Evolutionary conservation across 2,329 filamentous ascomycete genomes (phyloP).

Genomic region (Cercospora berteroae): DNA sequence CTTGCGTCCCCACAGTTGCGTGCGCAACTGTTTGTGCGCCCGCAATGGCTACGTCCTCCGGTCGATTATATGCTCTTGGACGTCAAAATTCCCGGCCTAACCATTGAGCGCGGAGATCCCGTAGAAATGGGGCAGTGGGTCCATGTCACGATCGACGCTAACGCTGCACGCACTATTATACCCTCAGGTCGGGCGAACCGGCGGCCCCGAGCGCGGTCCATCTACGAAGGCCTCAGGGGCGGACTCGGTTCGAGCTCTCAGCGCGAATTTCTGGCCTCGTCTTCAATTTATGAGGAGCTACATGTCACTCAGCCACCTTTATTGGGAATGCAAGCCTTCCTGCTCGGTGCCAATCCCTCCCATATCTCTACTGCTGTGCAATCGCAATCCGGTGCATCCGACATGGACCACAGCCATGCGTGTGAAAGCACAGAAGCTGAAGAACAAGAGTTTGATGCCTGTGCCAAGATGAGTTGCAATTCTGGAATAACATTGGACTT

Average conservation of each 20-base stretch:
- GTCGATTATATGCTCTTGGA: conserved; percentile 28
- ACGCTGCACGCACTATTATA: conserved; percentile 25
- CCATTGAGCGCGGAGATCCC: conserved; percentile 24
- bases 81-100: conserved; percentile 27
- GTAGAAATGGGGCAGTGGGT: conserved; percentile 32
- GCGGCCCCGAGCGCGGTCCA: conserved; percentile 21
- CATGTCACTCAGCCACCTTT: conserved; percentile 31
- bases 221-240: conserved; percentile 22
- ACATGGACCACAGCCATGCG: neutral
- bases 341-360: conserved; percentile 2
- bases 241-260: conserved; percentile 1
- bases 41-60: conserved; percentile 25
- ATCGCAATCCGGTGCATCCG: neutral
- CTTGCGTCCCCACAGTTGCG: conserved; percentile 28
- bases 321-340: conserved; percentile 30
- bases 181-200: conserved; percentile 7
- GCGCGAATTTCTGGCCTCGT: neutral
- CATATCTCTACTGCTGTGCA: neutral
- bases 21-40: conserved; percentile 26
- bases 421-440: neutral
- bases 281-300: conserved; percentile 19
- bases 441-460: conserved; percentile 3
- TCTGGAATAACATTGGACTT: conserved; percentile 34
- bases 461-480: conserved; percentile 32
- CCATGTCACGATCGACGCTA: conserved; percentile 22